Base-by-base conservation (phyloP, 1,284 basidiomycete species). In the Tilletia setariae region DNA sequence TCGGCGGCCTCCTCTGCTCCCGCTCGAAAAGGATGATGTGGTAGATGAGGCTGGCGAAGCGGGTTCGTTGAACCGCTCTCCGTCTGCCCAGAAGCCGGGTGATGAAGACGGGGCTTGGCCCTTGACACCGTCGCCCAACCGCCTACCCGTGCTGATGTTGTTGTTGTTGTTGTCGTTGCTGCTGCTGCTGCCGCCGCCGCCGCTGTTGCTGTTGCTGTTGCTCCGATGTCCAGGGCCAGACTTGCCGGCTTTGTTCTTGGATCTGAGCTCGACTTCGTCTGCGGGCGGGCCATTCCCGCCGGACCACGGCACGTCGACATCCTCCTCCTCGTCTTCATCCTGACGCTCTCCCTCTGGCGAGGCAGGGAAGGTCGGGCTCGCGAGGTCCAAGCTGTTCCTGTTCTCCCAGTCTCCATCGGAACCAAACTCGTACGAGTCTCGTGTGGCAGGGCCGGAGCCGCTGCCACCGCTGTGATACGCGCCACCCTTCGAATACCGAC, bases 351-450 rank as follows among this genome's bases (percentile, higher is more conserved):
- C 43, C 53, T 23, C 61, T 9, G 13, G 21, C 23, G 6, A 7
- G 61, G 25, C 61, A 6, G 32, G 30, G 30, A 40, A 63, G 16
- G 32, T 28, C 16, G 30, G 61, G 25, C 30, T 63, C 13, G 28
- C 61, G 13, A 62, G 15, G 59, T 62, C 59, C 28, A 62, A 21
- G 16, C 28, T 32, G 6, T 16, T 16, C 19, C 23, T 23, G 19
- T 59, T 59, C n/a, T 59, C 53, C 53, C 53, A 59, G 32, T 28
- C 53, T 9, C 53, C 53, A 30, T 59, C 53, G 19, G 53, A 59
- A 23, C 53, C 53, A 19, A 21, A 6, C 8, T 59, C 53, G 53
- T 59, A 59, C 23, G 53, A 59, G 19, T 59, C 53, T 30, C 28
- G 25, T 2, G 23, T 44, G 43, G 11, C 43, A 21, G 9, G 43